Base-by-base conservation (phyloP, 23 red algal genomes). In the Agarophyton chilense region DNA sequence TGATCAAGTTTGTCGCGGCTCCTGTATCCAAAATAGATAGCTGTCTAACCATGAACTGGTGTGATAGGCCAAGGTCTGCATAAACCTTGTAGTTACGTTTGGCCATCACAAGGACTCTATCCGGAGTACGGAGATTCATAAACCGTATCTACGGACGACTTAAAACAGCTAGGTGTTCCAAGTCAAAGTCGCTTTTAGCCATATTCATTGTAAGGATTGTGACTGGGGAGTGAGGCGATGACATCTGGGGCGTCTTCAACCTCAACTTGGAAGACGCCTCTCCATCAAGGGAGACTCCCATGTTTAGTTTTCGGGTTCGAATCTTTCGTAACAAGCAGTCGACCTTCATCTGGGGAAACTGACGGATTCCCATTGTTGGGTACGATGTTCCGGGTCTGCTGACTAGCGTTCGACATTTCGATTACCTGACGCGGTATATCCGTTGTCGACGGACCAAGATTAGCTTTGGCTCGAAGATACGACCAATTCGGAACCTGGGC, bases 81-180 rank as follows among this genome's bases (percentile, higher is more conserved):
- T 24, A 84, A 19, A n/a, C 58, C 24, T 47, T 12, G 19, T 68
- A 38, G 49, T 85, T n/a, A 84, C 80, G 2, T 50, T 61, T 36
- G 0, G 80, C 61, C 43, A 68, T 67, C 12, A 84, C 55, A 0
- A 84, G 6, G n/a, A 84, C 61, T 28, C 80, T 40, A 33, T 68
- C 57, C 8, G 56, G 38, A 18, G 41, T 7, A 18, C n/a, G 53
- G 44, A 5, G 4, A 45, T 49, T 68, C 3, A 7, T 26, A 19
- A 31, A 44, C 55, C 21, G 33, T 40, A 62, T 49, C 80, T 57
- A 84, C 60, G 80, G 56, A 47, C 80, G 80, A 41, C 60, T 32
- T 0, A 64, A 33, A 62, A 38, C 43, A 11, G 19, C 43, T 3
- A 52, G 44, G n/a, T 50, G 39, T 77, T 53, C 72, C 7, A 28